These are phyloP conservation scores for Phytopythium oedochilum DNA, from an alignment of 352 stramenopile genomes.

Conservation along the genomic window DNA sequence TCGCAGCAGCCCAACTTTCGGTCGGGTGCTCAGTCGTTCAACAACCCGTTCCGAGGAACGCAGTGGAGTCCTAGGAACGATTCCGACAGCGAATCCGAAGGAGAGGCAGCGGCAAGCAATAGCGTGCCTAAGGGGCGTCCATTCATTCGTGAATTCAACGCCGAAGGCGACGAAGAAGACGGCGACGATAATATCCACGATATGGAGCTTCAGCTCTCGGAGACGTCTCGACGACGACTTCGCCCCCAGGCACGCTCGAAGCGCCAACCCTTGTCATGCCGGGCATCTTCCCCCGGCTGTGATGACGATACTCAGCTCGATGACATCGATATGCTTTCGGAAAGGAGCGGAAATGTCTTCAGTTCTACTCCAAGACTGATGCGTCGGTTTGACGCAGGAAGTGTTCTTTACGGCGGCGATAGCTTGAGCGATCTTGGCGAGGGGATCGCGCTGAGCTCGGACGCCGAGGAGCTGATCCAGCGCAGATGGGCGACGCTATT, in stretches of 20 bases:
- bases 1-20: constrained; percentile 44
- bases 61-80: constrained; percentile 39
- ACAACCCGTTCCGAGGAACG: constrained; percentile 30
- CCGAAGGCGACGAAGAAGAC: constrained; percentile 8
- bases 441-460: constrained; percentile 42
- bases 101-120: background rate
- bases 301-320: background rate
- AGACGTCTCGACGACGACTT: background rate
- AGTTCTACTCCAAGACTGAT: background rate
- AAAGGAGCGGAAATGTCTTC: background rate
- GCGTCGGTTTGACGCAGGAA: background rate
- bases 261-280: background rate
- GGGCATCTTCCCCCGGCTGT: background rate
- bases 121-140: background rate
- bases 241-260: background rate
- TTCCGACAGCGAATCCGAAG: constrained; percentile 45
- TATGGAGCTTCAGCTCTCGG: constrained; percentile 6
- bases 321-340: background rate
- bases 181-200: constrained; percentile 14
- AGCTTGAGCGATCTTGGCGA: constrained; percentile 26
- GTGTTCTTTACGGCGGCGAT: constrained; percentile 32
- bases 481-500: constrained; percentile 66
- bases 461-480: constrained; percentile 42
- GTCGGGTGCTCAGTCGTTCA: constrained; percentile 18
- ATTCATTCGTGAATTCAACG: background rate